A percentile compares a stretch with the other conserved stretches of the same genome.
phyloP scores from a whole-genome alignment of 2,329 filamentous ascomycete genomes.

The Periconia sp. region DNA sequence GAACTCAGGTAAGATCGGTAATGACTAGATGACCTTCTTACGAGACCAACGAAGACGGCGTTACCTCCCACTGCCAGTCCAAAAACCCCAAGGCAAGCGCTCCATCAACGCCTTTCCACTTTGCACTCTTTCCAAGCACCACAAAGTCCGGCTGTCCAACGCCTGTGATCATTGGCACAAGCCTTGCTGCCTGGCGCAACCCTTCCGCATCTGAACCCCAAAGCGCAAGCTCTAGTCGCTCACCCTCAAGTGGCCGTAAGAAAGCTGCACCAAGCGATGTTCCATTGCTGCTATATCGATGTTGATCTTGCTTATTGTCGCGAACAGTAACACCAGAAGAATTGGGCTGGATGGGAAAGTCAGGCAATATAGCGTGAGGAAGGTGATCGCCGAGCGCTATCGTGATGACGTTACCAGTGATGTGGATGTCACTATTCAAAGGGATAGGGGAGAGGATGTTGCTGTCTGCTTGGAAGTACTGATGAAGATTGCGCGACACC shows the following conservation, averaged over 20 bases:
- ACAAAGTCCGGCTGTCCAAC: constrained; percentile 65
- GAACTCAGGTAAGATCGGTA: constrained; percentile 13
- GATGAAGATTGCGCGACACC: constrained; percentile 62
- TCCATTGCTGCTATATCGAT: constrained; percentile 35
- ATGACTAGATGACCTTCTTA: constrained; percentile 16
- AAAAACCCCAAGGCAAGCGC: constrained; percentile 62
- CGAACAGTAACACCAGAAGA: constrained; percentile 23
- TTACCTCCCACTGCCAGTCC: constrained; percentile 60
- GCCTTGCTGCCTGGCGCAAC: constrained; percentile 56
- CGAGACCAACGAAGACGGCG: constrained; percentile 53
- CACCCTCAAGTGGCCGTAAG: constrained; percentile 54
- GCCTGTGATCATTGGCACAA: constrained; percentile 63
- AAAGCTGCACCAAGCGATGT: constrained; percentile 57
- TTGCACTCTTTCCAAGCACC: constrained; percentile 53
- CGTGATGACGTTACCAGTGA: constrained; percentile 55
- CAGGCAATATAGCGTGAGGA: constrained; percentile 16
- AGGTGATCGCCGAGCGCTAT: constrained; percentile 37
- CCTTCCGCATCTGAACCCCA: constrained; percentile 60
- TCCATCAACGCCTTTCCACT: constrained; percentile 60
- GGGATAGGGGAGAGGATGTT: constrained; percentile 37
- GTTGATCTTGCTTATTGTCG: constrained; percentile 25
- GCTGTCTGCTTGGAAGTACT: constrained; percentile 63
- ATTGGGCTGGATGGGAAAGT: constrained; percentile 40
- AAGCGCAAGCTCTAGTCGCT: constrained; percentile 60
- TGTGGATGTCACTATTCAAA: background rate